Evolutionary conservation across 768 basidiomycete species (phyloP).

Genomic region (Kwoniella mangroviensis): DNA sequence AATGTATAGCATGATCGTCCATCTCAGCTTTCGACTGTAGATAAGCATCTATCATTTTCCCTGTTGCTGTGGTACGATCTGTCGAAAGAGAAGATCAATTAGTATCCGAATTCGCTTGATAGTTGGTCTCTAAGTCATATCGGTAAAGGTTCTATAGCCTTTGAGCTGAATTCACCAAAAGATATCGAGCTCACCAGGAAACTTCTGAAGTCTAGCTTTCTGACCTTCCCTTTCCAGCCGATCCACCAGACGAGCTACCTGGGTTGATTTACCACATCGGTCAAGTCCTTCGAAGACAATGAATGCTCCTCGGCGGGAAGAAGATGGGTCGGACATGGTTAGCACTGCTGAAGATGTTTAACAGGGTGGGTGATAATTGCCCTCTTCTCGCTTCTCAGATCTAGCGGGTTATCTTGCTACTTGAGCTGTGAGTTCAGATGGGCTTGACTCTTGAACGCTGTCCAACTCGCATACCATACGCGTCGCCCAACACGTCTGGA

Average conservation of each 20-base stretch:
- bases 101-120: background rate
- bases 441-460: no score
- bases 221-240: conserved; percentile 62
- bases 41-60: conserved; percentile 91
- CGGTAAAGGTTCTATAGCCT: background rate
- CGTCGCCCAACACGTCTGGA: background rate
- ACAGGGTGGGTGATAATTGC: background rate
- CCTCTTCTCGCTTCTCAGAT: no score
- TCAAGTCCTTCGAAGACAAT: conserved; percentile 97
- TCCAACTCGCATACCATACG: background rate
- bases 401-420: no score
- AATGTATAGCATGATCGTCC: conserved; percentile 88
- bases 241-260: conserved; percentile 68
- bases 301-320: conserved; percentile 66
- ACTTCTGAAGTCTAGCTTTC: conserved; percentile 72
- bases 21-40: conserved; percentile 80
- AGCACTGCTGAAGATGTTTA: background rate
- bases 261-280: conserved; percentile 91
- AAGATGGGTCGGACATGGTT: conserved; percentile 4
- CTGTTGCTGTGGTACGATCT: conserved; percentile 92
- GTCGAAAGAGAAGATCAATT: background rate
- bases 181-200: conserved; percentile 70
- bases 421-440: no score
- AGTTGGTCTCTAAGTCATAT: no score
- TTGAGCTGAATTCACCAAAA: background rate